These are phyloP conservation scores for Linnemannia hyalina DNA, from an alignment of 192 early-diverging fungal species.

Conservation along the genomic window DNA sequence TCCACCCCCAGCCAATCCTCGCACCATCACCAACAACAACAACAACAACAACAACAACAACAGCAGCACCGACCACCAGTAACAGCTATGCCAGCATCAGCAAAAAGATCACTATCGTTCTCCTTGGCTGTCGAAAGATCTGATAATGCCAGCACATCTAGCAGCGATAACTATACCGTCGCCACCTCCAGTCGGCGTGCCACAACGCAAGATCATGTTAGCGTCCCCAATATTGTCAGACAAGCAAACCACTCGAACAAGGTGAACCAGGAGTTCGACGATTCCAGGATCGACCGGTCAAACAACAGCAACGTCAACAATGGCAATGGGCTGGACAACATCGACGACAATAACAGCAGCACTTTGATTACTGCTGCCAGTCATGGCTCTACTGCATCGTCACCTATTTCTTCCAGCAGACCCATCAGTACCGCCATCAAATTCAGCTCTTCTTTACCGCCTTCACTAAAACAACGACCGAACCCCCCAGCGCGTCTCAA, in stretches of 20 bases:
- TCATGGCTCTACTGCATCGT: neutral
- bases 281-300: slow-evolving; percentile 23
- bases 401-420: neutral
- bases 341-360: neutral
- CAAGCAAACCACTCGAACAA: neutral
- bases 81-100: neutral
- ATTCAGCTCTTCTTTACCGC: slow-evolving; percentile 35
- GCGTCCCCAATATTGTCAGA: neutral
- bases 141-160: neutral
- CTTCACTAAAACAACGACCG: slow-evolving; percentile 34
- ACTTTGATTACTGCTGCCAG: neutral
- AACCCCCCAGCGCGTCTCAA: slow-evolving; percentile 38
- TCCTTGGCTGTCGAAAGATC: neutral
- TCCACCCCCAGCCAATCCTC: neutral
- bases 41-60: neutral
- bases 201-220: slow-evolving; percentile 2
- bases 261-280: neutral
- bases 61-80: neutral
- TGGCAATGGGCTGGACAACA: neutral
- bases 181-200: neutral
- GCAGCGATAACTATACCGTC: slow-evolving; percentile 4
- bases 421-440: slow-evolving; percentile 14
- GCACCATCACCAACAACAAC: neutral
- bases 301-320: neutral
- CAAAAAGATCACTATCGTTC: slow-evolving; percentile 11